phyloP scores from a whole-genome alignment of 352 stramenopile genomes.

The Pythium phragmiticola region DNA sequence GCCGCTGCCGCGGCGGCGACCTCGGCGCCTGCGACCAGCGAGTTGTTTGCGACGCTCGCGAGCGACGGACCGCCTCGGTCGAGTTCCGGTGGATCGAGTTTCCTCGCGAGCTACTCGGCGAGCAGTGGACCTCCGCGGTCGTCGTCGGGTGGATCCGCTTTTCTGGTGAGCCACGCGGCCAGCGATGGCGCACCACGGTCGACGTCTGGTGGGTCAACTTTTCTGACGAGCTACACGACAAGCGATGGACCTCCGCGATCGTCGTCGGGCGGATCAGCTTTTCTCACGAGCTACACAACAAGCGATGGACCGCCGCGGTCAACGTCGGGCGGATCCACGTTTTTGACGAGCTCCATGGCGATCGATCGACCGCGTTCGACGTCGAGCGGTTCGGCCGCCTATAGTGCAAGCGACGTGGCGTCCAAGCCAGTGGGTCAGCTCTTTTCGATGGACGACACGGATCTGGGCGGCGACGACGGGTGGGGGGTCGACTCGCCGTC shows the following conservation, averaged over 20 bases:
- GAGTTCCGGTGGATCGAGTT: background rate
- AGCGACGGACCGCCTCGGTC: slow-evolving; percentile 11
- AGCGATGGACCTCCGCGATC: background rate
- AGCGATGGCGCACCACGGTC: background rate
- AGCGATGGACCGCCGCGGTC: background rate
- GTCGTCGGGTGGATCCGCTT: background rate
- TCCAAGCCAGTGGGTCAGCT: slow-evolving; percentile 34
- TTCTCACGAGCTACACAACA: background rate
- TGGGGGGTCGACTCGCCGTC: slow-evolving; percentile 71
- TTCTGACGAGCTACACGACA: background rate
- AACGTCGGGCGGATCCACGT: slow-evolving; percentile 1
- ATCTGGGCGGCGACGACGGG: slow-evolving; percentile 60
- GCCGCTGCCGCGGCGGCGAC: slow-evolving; percentile 5
- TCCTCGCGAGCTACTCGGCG: background rate
- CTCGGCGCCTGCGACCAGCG: slow-evolving; percentile 12
- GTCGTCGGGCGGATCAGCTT: background rate
- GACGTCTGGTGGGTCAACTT: background rate
- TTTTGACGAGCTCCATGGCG: background rate
- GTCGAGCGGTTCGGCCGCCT: too few relatives aligned
- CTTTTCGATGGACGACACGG: slow-evolving; percentile 76
- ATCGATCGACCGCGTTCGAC: too few relatives aligned
- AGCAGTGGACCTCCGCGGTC: background rate
- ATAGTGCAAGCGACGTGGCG: slow-evolving; percentile 1
- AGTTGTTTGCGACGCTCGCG: slow-evolving; percentile 21
- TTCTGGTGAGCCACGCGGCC: background rate